Evolutionary conservation across 495 filamentous ascomycete species (phyloP).

Genomic region (Penicillium paradoxum): DNA sequence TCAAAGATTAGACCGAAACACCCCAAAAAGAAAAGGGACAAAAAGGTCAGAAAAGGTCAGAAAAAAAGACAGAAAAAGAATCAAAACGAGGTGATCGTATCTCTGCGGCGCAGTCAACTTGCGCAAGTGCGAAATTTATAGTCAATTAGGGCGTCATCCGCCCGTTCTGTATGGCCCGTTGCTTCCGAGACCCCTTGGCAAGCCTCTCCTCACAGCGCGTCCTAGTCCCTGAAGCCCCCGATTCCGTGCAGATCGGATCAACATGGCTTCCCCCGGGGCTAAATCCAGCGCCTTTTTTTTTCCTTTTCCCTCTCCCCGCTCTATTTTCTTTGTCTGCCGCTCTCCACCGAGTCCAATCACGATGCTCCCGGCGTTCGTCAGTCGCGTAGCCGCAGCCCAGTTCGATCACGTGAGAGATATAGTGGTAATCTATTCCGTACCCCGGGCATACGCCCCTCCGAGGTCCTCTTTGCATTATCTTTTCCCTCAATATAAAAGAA

Average conservation of each 20-base stretch:
- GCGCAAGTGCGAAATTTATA: slow-evolving; percentile 5
- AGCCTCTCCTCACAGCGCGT: slow-evolving; percentile 1
- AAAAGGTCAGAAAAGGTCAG: background rate
- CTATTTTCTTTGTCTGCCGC: slow-evolving; percentile 7
- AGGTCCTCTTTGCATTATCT: background rate
- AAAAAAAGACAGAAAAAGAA: too few species aligned
- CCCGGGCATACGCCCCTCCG: background rate
- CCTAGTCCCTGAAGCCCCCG: slow-evolving; percentile 18
- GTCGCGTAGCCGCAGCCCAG: slow-evolving; percentile 24
- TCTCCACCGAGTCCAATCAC: slow-evolving; percentile 17
- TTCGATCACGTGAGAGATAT: slow-evolving; percentile 19
- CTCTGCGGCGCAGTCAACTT: slow-evolving; percentile 12
- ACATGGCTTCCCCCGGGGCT: slow-evolving; percentile 16
- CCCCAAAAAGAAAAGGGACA: background rate
- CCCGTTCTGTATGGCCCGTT: slow-evolving; percentile 4
- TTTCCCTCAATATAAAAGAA: background rate
- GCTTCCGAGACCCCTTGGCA: slow-evolving; percentile 4
- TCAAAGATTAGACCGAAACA: background rate
- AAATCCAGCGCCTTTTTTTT: background rate
- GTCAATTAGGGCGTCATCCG: background rate
- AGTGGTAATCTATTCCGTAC: background rate
- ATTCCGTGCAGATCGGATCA: slow-evolving; percentile 31
- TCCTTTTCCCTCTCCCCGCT: background rate
- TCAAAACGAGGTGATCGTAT: background rate
- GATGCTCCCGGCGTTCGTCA: slow-evolving; percentile 7